Base-by-base conservation (phyloP, 73 alveolate species). In the Breviolum minutum region DNA sequence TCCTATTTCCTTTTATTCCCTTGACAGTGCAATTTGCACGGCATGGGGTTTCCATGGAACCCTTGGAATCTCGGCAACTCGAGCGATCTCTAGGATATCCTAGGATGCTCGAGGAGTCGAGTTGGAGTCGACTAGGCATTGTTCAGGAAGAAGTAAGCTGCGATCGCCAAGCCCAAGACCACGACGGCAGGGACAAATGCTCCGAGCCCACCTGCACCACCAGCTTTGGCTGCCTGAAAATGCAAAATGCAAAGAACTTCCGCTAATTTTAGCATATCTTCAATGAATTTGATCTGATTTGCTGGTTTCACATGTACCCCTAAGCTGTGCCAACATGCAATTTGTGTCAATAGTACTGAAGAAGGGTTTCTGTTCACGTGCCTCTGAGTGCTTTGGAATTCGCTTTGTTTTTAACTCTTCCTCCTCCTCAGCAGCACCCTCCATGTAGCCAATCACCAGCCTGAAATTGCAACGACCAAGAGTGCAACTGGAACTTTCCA, bases 371-470 rank as follows among this genome's bases (percentile, higher is more conserved):
- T 29, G 62, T 27, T 32, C 71, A 7, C 62, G 0, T 8, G 77
- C 94, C 79, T 92, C 98, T 24, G 98, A 84, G 62, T 92, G 98
- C 82, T 92, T 92, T 48, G 98, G 98, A 30, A 92, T 68, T 62
- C 64, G 77, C 91, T 92, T 92, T n/a, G 81, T 76, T 48, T 92
- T 63, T 17, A 73, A 54, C 94, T 86, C 94, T 24, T 63, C 88
- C 98, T 92, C 98, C 32, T 92, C 98, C 16, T 92, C 98, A n/a
- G 40, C 98, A 3, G 89, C 81, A 24, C 98, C 87, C 90, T 92
- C 90, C 98, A 92, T 92, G 91, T 92, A 92, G 98, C 98, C 98
- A 48, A 92, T 92, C 81, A 92, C 66, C 98, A 92, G 98, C 98
- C 98, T 92, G 69, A 20, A 29, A 63, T 2, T n/a, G 73, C 8